Evolutionary conservation across 2,329 filamentous ascomycete species (phyloP).

Genomic region (Aspergillus sp.): DNA sequence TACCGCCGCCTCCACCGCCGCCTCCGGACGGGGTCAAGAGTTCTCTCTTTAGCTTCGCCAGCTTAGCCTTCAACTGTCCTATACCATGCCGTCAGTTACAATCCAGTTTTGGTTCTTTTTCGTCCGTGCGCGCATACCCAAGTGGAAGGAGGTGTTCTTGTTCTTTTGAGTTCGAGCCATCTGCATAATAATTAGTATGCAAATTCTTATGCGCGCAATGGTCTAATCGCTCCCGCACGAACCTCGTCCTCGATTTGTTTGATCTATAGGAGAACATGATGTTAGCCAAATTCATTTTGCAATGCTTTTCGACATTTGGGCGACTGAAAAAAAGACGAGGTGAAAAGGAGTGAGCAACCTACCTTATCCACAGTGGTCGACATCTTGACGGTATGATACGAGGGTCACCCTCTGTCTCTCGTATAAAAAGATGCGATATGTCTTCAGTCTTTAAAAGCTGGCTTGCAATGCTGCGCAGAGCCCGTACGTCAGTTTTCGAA

Average conservation of each 20-base stretch:
- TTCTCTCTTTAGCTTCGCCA: slow-evolving; percentile 95
- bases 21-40: slow-evolving; percentile 78
- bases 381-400: slow-evolving; percentile 55
- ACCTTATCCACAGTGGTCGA: slow-evolving; percentile 97
- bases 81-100: slow-evolving; percentile 14
- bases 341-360: slow-evolving; percentile 20
- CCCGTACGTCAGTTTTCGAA: slow-evolving; percentile 6
- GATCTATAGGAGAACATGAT: slow-evolving; percentile 55
- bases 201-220: not conserved
- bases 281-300: slow-evolving; percentile 19
- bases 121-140: slow-evolving; percentile 49
- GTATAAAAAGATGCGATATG: not conserved
- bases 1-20: slow-evolving; percentile 70
- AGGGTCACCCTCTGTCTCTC: slow-evolving; percentile 14
- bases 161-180: slow-evolving; percentile 98
- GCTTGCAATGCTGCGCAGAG: not conserved
- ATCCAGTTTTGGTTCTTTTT: not conserved
- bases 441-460: not conserved
- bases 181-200: slow-evolving; percentile 38
- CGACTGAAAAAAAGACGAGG: not conserved
- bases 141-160: slow-evolving; percentile 87
- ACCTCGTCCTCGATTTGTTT: slow-evolving; percentile 95
- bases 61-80: slow-evolving; percentile 91
- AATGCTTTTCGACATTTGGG: not conserved
- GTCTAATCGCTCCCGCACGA: slow-evolving; percentile 31